Evolutionary conservation across 2,329 filamentous ascomycete species (phyloP), one percentile per base, ranked within the genome.

Genomic region (Sclerotinia trifoliorum): DNA sequence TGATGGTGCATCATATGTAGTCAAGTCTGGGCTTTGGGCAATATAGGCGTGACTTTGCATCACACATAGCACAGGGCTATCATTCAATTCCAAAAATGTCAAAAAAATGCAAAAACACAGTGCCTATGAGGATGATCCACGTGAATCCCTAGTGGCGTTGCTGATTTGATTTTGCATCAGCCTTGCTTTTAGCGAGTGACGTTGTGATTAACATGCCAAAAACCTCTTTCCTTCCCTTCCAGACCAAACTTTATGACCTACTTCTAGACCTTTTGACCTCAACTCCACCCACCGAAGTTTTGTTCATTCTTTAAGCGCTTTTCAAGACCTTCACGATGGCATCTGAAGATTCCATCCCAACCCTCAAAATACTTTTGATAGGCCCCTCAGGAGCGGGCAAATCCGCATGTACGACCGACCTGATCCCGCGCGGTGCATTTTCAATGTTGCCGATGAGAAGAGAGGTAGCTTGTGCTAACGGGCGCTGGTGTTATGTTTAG

Each of bases 381-480:
- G 84, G 84, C 17, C 83, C 84, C 15, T 85, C 83, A 32, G 84
- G 84, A 68, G 83, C 82, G 24, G 84, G 84, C 52, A 86, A 86
- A 77, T 84, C 83, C 52, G 83, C 83, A 65, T 78, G 84, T 66
- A 70, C 8, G 46, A 39, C 24, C 26, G 13, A 42, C 35, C 57
- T 24, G 32, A 46, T 55, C 24, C 48, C 57, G 39, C 35, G 49
- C 54, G 58, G 44, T 32, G 48, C 55, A 48, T 49, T 66, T 44
- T 46, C 66, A 71, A 62, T 68, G 60, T 57, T 66, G 52, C 64
- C 32, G 26, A 10, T 52, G n/a, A 54, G 58, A 62, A 26, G 15
- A 62, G 46, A 64, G 44, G 6, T 7, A n/a, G 46, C 32, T 39
- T 63, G 26, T 67, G 65, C 57, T 63, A 54, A 67, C n/a, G 13